Conservation (phyloP, 345 rosid genomes). For the Camelina sativa region DNA sequence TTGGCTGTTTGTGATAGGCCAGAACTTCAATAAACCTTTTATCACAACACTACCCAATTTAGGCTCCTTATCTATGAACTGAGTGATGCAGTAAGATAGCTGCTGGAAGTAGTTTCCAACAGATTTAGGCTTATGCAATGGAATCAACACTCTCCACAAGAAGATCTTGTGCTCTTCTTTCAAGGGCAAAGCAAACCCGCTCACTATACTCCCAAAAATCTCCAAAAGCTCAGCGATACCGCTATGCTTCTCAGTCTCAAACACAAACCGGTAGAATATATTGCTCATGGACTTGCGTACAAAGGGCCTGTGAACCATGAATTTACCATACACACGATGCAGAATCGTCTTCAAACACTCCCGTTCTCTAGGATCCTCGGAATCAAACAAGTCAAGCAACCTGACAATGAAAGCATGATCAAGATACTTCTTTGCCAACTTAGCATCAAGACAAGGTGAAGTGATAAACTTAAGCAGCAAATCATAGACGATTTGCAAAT, state of each 20-base stretch:
- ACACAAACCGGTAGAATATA: background rate
- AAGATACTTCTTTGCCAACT: background rate
- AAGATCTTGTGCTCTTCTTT: slow-evolving; percentile 95
- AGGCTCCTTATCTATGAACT: slow-evolving; percentile 88
- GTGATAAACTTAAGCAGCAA: background rate
- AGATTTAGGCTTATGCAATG: slow-evolving; percentile 84
- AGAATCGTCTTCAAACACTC: background rate
- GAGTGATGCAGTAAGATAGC: slow-evolving; percentile 71
- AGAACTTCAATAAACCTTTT: slow-evolving; percentile 72
- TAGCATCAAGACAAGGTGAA: background rate
- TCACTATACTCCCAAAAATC: slow-evolving; percentile 82
- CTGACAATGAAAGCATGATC: background rate
- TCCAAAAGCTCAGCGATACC: slow-evolving; percentile 47
- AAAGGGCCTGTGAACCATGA: background rate
- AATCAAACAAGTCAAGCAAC: background rate
- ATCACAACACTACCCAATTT: slow-evolving; percentile 66
- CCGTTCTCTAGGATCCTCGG: background rate
- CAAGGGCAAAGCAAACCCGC: slow-evolving; percentile 84
- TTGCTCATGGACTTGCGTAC: background rate
- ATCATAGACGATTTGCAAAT: background rate
- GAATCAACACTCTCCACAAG: slow-evolving; percentile 80
- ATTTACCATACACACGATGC: background rate
- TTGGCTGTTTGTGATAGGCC: slow-evolving; percentile 89
- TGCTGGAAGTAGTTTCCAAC: slow-evolving; percentile 81
- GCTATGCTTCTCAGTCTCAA: slow-evolving; percentile 1